A percentile compares a stretch with the other conserved stretches of the same genome.
phyloP scores from a whole-genome alignment of 2,329 filamentous ascomycete species.

The Apiospora malaysiana region DNA sequence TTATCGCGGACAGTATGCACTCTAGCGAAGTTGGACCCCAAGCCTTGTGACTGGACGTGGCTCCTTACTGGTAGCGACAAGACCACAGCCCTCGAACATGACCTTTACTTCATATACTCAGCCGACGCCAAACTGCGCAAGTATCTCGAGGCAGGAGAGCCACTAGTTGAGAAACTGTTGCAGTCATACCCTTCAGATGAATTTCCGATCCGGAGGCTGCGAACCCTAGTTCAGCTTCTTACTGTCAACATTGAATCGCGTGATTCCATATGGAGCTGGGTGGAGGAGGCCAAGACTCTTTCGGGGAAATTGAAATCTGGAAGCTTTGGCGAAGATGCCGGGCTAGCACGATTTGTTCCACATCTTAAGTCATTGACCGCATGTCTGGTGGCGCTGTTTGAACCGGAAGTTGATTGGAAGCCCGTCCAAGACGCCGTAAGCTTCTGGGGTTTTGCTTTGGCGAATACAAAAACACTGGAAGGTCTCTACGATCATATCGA shows the following conservation, averaged over 20 bases:
- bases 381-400: slow-evolving; percentile 51
- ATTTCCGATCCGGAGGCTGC: slow-evolving; percentile 59
- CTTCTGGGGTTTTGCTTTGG: slow-evolving; percentile 52
- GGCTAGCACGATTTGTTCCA: slow-evolving; percentile 51
- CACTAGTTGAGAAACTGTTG: slow-evolving; percentile 53
- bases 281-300: slow-evolving; percentile 46
- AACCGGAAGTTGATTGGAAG: slow-evolving; percentile 43
- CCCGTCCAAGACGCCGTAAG: slow-evolving; percentile 44
- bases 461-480: slow-evolving; percentile 44
- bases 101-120: slow-evolving; percentile 57
- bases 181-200: slow-evolving; percentile 55
- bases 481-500: slow-evolving; percentile 55
- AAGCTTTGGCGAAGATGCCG: slow-evolving; percentile 51
- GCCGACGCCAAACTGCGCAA: slow-evolving; percentile 40
- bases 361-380: slow-evolving; percentile 54
- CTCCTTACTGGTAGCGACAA: slow-evolving; percentile 58
- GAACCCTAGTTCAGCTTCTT: slow-evolving; percentile 56
- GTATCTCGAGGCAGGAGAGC: slow-evolving; percentile 49
- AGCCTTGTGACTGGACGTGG: slow-evolving; percentile 62
- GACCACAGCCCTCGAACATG: slow-evolving; percentile 65
- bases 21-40: slow-evolving; percentile 64
- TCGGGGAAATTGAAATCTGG: slow-evolving; percentile 43
- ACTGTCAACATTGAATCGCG: slow-evolving; percentile 54
- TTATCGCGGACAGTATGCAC: slow-evolving; percentile 65
- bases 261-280: slow-evolving; percentile 46